Evolutionary conservation across 495 filamentous ascomycete species (phyloP).

Genomic region (Zalerion maritima): DNA sequence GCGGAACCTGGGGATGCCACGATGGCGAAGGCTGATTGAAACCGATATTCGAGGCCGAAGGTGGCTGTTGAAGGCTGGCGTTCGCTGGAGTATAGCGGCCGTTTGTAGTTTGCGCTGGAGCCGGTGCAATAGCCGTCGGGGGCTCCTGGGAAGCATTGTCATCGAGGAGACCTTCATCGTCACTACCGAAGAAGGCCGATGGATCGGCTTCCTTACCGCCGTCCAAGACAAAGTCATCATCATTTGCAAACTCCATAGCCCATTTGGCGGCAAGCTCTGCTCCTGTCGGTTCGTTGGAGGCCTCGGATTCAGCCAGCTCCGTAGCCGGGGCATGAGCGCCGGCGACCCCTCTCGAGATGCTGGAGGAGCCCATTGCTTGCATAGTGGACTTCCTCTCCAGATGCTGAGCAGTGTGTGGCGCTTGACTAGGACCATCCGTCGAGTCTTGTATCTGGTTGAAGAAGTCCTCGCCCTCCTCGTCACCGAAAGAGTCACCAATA

Average conservation of each 20-base stretch:
- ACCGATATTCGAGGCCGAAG: no score
- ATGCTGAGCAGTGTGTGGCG: constrained; percentile 8
- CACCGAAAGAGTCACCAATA: constrained; percentile 25
- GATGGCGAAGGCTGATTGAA: no score
- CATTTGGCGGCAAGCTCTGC: constrained; percentile 63
- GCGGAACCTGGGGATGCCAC: no score
- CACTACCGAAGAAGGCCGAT: constrained; percentile 48
- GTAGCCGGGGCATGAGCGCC: constrained; percentile 12
- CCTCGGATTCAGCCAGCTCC: constrained; percentile 5
- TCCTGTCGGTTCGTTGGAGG: constrained; percentile 3
- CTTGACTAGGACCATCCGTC: constrained; percentile 4
- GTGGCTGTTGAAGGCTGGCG: constrained; percentile 11
- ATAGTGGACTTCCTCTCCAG: constrained; percentile 45
- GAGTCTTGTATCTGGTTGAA: constrained; percentile 25
- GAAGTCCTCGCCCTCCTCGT: constrained; percentile 35
- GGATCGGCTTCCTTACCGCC: constrained; percentile 30
- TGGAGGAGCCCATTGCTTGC: constrained; percentile 33
- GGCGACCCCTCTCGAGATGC: constrained; percentile 25
- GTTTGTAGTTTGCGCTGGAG: constrained; percentile 11
- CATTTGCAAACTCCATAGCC: constrained; percentile 66
- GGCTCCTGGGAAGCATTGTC: constrained; percentile 31
- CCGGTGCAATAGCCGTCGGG: constrained; percentile 6
- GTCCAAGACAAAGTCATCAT: constrained; percentile 46
- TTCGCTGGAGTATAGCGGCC: constrained; percentile 18
- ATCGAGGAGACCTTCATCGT: constrained; percentile 61